These are phyloP conservation scores for Trichoderma sp. DNA, from an alignment of 2,329 filamentous ascomycete genomes.

Conservation along the genomic window DNA sequence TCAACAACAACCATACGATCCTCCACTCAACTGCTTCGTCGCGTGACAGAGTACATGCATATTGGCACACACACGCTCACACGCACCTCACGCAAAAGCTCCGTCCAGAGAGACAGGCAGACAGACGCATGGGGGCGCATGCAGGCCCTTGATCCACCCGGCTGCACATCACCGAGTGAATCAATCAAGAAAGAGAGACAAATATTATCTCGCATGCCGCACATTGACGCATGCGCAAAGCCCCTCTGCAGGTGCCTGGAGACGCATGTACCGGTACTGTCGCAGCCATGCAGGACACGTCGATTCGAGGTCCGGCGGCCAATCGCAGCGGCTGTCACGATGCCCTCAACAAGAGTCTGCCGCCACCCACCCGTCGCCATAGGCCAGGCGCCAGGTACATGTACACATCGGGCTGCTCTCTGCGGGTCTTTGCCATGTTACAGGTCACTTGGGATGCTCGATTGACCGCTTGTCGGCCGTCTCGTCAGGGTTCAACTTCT, in stretches of 20 bases:
- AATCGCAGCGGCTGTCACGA: too few species aligned
- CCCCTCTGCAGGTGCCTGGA: neutral
- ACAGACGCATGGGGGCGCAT: neutral
- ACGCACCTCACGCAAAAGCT: neutral
- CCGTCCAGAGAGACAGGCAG: too few species aligned
- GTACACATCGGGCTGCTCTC: neutral
- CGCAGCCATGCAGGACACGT: neutral
- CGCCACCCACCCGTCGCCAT: neutral
- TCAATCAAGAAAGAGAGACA: slow-evolving; percentile 4
- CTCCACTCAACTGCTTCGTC: slow-evolving; percentile 13
- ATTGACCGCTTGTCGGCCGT: slow-evolving; percentile 19
- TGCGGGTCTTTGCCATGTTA: neutral
- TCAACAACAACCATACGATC: slow-evolving; percentile 8
- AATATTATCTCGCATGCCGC: slow-evolving; percentile 19
- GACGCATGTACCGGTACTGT: slow-evolving; percentile 5
- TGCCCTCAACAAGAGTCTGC: neutral
- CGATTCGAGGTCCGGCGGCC: neutral
- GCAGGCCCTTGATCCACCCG: slow-evolving; percentile 21
- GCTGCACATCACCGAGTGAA: slow-evolving; percentile 14
- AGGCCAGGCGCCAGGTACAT: neutral
- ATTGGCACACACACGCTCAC: neutral
- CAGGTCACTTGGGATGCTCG: neutral
- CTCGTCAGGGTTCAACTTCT: neutral
- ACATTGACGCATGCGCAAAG: slow-evolving; percentile 1
- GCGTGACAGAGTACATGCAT: slow-evolving; percentile 19